Base-by-base conservation (phyloP, 2,329 filamentous ascomycete species). In the Rutstroemia sp. region DNA sequence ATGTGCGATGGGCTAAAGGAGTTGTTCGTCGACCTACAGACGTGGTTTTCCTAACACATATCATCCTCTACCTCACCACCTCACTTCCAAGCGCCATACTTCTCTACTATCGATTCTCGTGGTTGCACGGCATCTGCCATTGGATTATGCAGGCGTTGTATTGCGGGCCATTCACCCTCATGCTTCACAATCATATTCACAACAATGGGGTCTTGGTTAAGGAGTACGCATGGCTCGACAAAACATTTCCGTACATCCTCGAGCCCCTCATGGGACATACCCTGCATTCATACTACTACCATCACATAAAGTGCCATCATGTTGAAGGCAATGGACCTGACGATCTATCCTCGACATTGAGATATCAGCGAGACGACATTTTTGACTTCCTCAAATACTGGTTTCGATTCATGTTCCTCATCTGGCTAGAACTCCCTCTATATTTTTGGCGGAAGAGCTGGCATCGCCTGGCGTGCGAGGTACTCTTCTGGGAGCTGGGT, bases 111-210 rank as follows among this genome's bases (percentile, higher is more conserved):
- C 73, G 77, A 65, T 92, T 92, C 71, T 79, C 77, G 9, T 89
- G 81, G 72, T 62, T 79, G 39, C 88, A 91, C 69, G 88, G 79
- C 9, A 63, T 88, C 16, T 62, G 83, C 27, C 88, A 92, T 66
- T 75, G 78, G 53, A 65, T 80, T 9, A 83, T 90, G 75, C 82
- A 87, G 64, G 72, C 79, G 37, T 87, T 78, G 68, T 91, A 85
- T 66, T 80, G 84, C 52, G 88, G 88, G 7, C 76, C 84, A 1
- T 92, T 90, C 72, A 92, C 88, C 0, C 76, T 92, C 39, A 83
- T 92, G 80, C 88, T 88, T 79, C 88, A 92, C 66, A 88, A 92
- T 66, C 88, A 92, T 69, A 92, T 92, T 63, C 88, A 92, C 69
- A 83, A 83, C 75, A 79, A 83, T 47, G 88, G 88, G 16, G 76